These are phyloP conservation scores for Erodium texanum DNA, from an alignment of 441 rosid genomes.

Conservation along the genomic window DNA sequence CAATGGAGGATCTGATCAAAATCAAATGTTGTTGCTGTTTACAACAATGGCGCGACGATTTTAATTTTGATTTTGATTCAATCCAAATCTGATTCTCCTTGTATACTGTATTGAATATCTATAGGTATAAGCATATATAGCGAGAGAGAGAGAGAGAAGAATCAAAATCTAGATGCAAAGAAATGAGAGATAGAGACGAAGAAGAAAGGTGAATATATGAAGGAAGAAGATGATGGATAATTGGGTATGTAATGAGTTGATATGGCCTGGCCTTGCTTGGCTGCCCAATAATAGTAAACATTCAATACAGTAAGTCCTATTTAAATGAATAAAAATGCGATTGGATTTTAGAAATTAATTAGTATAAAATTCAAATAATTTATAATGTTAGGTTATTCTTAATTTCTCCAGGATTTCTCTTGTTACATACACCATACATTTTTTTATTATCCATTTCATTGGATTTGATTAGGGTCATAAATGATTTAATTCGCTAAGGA, in stretches of 20 bases:
- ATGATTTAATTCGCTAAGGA: too few relatives aligned
- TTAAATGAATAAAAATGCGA: too few relatives aligned
- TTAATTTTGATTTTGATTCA: not conserved
- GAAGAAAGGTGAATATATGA: not conserved
- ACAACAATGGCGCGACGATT: not conserved
- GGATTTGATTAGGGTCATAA: too few relatives aligned
- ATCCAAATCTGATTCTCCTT: not conserved
- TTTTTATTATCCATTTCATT: too few relatives aligned
- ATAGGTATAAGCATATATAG: not conserved
- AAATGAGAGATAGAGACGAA: not conserved
- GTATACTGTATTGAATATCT: not conserved
- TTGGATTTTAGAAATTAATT: too few relatives aligned
- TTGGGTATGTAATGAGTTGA: not conserved
- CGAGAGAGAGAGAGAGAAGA: not conserved
- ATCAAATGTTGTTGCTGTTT: not conserved
- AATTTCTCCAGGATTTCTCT: too few relatives aligned
- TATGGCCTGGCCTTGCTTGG: too few relatives aligned
- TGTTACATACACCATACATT: too few relatives aligned
- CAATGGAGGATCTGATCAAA: conserved; percentile 4
- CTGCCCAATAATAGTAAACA: not conserved
- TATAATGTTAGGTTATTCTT: too few relatives aligned
- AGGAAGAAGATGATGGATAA: not conserved
- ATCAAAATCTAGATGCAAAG: not conserved
- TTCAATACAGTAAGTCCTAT: not conserved
- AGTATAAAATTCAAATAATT: too few relatives aligned